Percentiles rank a stretch among this genome's conserved stretches.
phyloP scores from a whole-genome alignment of 441 rosid genomes.

The Cnidoscolus chayamansa region DNA sequence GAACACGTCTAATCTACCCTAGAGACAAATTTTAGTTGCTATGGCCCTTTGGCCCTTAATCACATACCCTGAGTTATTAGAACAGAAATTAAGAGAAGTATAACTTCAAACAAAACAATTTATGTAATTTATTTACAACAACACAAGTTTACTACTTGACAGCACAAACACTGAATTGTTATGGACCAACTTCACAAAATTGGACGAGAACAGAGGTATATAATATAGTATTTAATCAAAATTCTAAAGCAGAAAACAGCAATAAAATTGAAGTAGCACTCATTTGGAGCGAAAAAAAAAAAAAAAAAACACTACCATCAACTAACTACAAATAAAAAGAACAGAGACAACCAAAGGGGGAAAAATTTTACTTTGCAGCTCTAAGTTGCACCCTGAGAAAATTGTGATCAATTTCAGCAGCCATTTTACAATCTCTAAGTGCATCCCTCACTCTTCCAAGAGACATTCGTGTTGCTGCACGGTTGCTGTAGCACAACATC shows the following conservation, averaged over 20 bases:
- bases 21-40: slow-evolving; percentile 42
- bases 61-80: neutral
- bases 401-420: slow-evolving; percentile 75
- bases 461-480: slow-evolving; percentile 85
- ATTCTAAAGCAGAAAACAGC: neutral
- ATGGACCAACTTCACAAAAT: neutral
- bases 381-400: slow-evolving; percentile 85
- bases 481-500: slow-evolving; percentile 96
- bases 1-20: no score
- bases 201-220: slow-evolving; percentile 12
- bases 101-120: slow-evolving; percentile 21
- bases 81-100: neutral
- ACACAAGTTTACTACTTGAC: slow-evolving; percentile 11
- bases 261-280: neutral
- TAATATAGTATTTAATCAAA: slow-evolving; percentile 11
- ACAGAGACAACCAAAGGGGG: slow-evolving; percentile 20
- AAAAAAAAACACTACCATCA: neutral
- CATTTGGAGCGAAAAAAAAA: neutral
- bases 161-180: slow-evolving; percentile 25
- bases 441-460: slow-evolving; percentile 95
- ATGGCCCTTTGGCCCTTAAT: slow-evolving; percentile 20
- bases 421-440: slow-evolving; percentile 72
- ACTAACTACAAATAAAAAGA: neutral
- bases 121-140: neutral
- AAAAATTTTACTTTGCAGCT: slow-evolving; percentile 73